A percentile compares a stretch with the other conserved stretches of the same genome.
These are phyloP conservation scores for Cubamyces sp. DNA, from an alignment of 768 basidiomycete species.

Conservation along the genomic window DNA sequence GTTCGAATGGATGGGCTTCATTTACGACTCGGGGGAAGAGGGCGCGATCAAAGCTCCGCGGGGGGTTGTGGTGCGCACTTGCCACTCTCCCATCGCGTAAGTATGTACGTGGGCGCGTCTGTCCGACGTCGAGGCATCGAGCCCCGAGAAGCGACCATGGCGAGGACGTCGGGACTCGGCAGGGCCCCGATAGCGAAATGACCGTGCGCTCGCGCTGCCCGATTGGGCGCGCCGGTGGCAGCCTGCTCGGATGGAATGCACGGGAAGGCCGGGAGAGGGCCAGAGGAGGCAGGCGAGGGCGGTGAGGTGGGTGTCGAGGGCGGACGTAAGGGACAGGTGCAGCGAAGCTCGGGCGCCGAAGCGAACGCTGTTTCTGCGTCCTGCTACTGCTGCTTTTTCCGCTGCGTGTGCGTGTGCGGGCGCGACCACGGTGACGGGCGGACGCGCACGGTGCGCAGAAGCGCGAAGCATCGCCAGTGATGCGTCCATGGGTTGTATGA, in stretches of 20 bases:
- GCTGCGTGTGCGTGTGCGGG: conserved; percentile 24
- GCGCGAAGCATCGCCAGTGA: neutral
- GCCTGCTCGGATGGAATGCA: conserved; percentile 12
- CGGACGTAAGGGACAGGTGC: conserved; percentile 37
- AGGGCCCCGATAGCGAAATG: neutral
- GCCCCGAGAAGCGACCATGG: neutral
- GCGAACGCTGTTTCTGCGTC: conserved; percentile 3
- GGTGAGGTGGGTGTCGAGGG: conserved; percentile 19
- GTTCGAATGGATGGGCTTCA: neutral
- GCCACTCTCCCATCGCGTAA: neutral
- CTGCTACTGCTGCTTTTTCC: no score
- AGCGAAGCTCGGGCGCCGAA: conserved; percentile 34
- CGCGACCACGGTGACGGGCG: neutral
- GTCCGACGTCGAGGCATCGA: neutral
- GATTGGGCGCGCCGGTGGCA: neutral
- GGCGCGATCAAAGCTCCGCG: neutral
- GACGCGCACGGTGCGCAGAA: neutral
- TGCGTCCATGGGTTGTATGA: neutral
- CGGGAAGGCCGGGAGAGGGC: conserved; percentile 18
- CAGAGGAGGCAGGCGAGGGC: conserved; percentile 34
- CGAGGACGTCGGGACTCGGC: neutral
- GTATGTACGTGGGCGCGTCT: neutral
- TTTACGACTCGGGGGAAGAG: neutral
- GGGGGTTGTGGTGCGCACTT: neutral
- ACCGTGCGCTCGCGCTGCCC: conserved; percentile 2